Conservation (phyloP, 306 rosid genomes). For the Acacia acuminata region DNA sequence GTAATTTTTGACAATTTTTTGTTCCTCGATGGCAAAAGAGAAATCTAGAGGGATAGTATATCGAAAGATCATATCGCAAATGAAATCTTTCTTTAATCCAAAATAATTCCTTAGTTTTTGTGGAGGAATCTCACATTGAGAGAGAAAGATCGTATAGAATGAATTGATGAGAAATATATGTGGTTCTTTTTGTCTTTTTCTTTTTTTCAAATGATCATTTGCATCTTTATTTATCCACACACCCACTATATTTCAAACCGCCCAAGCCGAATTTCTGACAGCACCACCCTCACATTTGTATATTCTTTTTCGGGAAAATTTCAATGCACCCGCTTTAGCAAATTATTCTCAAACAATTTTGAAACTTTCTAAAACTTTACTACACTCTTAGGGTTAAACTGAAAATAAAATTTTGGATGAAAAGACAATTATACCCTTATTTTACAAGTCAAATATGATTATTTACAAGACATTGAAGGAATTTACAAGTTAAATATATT, state of each 20-base stretch:
- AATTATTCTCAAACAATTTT: too few species aligned
- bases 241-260: slow-evolving; percentile 3
- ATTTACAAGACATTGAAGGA: too few species aligned
- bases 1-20: neutral
- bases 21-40: neutral
- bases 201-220: neutral
- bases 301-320: neutral
- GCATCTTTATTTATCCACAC: neutral
- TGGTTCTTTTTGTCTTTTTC: neutral
- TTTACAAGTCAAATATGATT: too few species aligned
- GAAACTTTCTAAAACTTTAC: too few species aligned
- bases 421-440: too few species aligned
- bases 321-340: too few species aligned
- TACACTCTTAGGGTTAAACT: too few species aligned
- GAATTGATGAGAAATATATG: slow-evolving; percentile 15
- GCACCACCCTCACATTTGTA: slow-evolving; percentile 7
- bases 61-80: neutral
- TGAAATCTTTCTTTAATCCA: neutral
- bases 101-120: neutral
- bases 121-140: neutral
- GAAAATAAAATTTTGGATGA: too few species aligned
- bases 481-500: too few species aligned
- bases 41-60: neutral
- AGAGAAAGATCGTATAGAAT: neutral
- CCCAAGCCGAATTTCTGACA: slow-evolving; percentile 13